Base-by-base conservation (phyloP, 116 monocot genomes). In the Trichopus zeylanicus region DNA sequence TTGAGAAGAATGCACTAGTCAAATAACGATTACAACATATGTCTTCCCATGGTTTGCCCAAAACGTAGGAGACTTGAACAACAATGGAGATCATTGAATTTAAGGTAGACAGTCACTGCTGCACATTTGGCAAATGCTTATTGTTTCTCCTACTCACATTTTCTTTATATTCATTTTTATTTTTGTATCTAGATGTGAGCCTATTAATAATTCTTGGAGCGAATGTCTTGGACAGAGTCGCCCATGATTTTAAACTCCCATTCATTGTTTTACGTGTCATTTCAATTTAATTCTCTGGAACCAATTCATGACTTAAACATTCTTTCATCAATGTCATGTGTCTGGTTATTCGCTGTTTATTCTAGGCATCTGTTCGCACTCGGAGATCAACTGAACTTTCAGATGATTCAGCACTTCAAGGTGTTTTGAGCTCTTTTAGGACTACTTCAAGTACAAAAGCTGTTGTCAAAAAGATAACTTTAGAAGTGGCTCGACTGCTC, bases 331-430 rank as follows among this genome's bases (percentile, higher is more conserved):
- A n/a, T 42, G 13, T 42, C 1, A 42, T n/a, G n/a, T 42, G n/a
- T 16, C n/a, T 42, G n/a, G n/a, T 42, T 42, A 3, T 42, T 31
- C 31, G 26, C 5, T 55, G 16, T 49, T 35, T 51, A 5, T 26
- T 30, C 47, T 65, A 89, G 89, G 16, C 78, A 61, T 65, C 78
- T 56, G 65, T 76, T 57, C 78, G 81, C 13, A 83, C 94, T 38
- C 69, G 83, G 47, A 81, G 75, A 39, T 75, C 86, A 51, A 74
- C 63, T 54, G 57, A 59, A 24, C 46, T 48, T 62, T 56, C 58
- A 53, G 64, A 77, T 49, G 67, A 64, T 67, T 67, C 66, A 32
- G 86, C 86, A 62, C 53, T 83, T 56, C 72, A 78, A 53, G 53
- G 55, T 51, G 53, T 89, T 12, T 63, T 95, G 59, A 67, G 48